Conservation (phyloP, 2,329 filamentous ascomycete species). For the Epicoccum sorghinum region DNA sequence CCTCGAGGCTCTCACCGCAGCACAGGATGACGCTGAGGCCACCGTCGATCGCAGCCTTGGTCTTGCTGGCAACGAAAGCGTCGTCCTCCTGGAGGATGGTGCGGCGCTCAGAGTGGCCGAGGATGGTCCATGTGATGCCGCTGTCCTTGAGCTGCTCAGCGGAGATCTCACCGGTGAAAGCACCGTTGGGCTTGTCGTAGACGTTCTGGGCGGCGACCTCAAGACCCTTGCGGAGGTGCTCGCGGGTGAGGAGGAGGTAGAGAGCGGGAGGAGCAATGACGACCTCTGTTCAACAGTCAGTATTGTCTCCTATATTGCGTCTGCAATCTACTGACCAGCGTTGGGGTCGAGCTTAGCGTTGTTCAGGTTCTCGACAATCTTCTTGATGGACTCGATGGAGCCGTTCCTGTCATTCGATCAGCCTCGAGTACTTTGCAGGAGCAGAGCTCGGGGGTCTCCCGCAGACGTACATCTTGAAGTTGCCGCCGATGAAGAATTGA, state of each 20-base stretch:
- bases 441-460: constrained; percentile 16
- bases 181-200: constrained; percentile 94
- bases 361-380: constrained; percentile 90
- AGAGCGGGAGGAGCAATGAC: constrained; percentile 90
- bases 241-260: constrained; percentile 86
- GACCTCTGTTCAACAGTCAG: constrained; percentile 69
- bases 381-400: constrained; percentile 84
- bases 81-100: constrained; percentile 88
- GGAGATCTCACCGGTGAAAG: constrained; percentile 96
- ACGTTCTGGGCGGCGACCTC: constrained; percentile 96
- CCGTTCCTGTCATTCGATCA: constrained; percentile 75
- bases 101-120: constrained; percentile 94
- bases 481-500: constrained; percentile 97
- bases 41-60: constrained; percentile 86
- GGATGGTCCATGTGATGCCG: constrained; percentile 85
- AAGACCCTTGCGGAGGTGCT: constrained; percentile 75
- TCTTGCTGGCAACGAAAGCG: constrained; percentile 85
- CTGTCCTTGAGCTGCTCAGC: constrained; percentile 89
- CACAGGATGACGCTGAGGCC: constrained; percentile 93
- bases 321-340: constrained; percentile 63
- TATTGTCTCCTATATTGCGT: not conserved
- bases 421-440: not conserved
- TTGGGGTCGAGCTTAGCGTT: constrained; percentile 78
- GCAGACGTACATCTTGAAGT: constrained; percentile 90
- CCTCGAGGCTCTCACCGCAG: constrained; percentile 93